Conservation (phyloP, 106 monocot genomes). For the Dendrobium huoshanense region DNA sequence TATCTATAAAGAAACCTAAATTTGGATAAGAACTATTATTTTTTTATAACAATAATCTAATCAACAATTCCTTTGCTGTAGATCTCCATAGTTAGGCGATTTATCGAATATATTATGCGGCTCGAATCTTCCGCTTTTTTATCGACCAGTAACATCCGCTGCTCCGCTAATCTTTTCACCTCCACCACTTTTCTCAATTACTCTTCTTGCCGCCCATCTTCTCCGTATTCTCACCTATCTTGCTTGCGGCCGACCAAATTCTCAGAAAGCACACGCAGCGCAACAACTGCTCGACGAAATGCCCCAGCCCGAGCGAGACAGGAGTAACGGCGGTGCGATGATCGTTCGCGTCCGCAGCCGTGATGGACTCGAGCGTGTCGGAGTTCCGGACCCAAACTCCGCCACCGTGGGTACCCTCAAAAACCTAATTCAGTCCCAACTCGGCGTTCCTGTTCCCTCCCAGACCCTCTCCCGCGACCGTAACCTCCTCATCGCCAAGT, state of each 20-base stretch:
- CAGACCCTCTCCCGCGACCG: constrained; percentile 72
- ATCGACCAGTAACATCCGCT: no score
- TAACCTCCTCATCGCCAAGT: constrained; percentile 53
- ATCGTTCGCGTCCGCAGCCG: constrained; percentile 91
- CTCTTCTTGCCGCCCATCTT: no score
- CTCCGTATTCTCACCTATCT: no score
- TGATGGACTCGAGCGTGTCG: constrained; percentile 87
- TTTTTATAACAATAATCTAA: no score
- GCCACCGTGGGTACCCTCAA: constrained; percentile 55
- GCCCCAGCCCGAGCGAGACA: neutral
- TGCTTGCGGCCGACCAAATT: neutral
- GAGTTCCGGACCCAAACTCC: constrained; percentile 35
- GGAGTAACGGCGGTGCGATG: constrained; percentile 28
- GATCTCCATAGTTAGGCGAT: no score
- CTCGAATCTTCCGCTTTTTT: no score
- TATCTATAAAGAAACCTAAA: no score
- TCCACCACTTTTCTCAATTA: no score
- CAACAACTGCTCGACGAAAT: neutral
- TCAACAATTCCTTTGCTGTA: no score
- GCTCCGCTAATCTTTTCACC: no score
- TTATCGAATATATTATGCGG: no score
- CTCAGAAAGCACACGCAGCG: neutral
- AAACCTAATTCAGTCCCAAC: constrained; percentile 68
- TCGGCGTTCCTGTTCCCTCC: constrained; percentile 49
- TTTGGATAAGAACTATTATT: no score